Evolutionary conservation across 208 protist genomes (phyloP).

Genomic region (Acanthamoeba healyi): DNA sequence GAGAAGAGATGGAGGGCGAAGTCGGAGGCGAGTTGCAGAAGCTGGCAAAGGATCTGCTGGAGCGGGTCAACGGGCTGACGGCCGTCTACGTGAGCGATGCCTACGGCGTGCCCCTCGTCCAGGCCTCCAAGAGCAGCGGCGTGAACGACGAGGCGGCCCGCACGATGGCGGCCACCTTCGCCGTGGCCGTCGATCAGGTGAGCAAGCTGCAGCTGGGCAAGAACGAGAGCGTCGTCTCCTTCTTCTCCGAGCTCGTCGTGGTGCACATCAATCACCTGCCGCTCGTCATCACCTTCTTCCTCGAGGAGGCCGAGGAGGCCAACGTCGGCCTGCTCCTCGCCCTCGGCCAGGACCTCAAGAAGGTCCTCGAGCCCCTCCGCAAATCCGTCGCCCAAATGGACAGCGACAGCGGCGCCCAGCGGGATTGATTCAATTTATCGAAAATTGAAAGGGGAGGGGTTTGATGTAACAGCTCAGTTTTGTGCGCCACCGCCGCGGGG

Average conservation of each 20-base stretch:
- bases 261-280: conserved; percentile 32
- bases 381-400: neutral
- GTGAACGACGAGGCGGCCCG: neutral
- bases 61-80: neutral
- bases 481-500: no score
- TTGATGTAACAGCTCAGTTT: no score
- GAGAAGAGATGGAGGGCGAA: conserved; percentile 2
- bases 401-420: conserved; percentile 8
- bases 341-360: conserved; percentile 16
- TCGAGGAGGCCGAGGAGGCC: conserved; percentile 24
- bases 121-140: neutral
- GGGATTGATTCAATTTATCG: neutral
- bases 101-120: conserved; percentile 4
- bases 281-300: conserved; percentile 42
- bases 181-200: conserved; percentile 21
- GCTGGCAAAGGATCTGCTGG: conserved; percentile 1
- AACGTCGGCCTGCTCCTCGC: neutral
- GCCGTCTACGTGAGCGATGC: neutral
- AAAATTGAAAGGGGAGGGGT: neutral
- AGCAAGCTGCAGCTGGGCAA: conserved; percentile 43
- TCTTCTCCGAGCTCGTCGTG: conserved; percentile 12
- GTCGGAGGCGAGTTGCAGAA: neutral
- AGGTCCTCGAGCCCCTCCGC: conserved; percentile 24
- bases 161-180: conserved; percentile 19
- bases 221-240: conserved; percentile 44